Conservation (phyloP, 345 rosid genomes). For the Melaleuca quinquenervia region DNA sequence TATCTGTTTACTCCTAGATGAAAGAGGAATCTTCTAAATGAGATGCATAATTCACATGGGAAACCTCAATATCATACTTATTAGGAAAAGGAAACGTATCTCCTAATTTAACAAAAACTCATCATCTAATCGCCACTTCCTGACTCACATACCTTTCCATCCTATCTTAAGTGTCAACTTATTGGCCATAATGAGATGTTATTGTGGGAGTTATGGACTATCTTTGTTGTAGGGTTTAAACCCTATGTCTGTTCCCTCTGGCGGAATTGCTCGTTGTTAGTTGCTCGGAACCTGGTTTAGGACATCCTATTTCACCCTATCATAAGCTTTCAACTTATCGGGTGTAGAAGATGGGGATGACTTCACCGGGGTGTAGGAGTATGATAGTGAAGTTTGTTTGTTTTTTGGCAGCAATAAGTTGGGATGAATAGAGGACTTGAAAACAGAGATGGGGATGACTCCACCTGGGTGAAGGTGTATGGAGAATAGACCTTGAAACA, state of each 20-base stretch:
- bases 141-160: background rate
- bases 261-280: background rate
- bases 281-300: background rate
- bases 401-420: background rate
- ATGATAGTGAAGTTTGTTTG: background rate
- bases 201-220: background rate
- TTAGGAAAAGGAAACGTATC: background rate
- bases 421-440: background rate
- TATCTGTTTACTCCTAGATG: background rate
- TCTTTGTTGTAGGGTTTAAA: too few relatives aligned
- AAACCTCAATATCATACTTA: background rate
- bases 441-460: background rate
- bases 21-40: background rate
- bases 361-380: background rate
- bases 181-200: background rate
- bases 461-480: background rate
- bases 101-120: background rate
- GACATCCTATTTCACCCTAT: background rate
- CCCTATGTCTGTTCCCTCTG: background rate
- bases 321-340: background rate
- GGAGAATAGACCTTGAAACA: background rate
- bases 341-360: background rate
- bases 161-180: background rate
- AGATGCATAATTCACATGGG: background rate
- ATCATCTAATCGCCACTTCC: background rate